Base-by-base conservation (phyloP, 768 basidiomycete species). In the Cubamyces lactineus region DNA sequence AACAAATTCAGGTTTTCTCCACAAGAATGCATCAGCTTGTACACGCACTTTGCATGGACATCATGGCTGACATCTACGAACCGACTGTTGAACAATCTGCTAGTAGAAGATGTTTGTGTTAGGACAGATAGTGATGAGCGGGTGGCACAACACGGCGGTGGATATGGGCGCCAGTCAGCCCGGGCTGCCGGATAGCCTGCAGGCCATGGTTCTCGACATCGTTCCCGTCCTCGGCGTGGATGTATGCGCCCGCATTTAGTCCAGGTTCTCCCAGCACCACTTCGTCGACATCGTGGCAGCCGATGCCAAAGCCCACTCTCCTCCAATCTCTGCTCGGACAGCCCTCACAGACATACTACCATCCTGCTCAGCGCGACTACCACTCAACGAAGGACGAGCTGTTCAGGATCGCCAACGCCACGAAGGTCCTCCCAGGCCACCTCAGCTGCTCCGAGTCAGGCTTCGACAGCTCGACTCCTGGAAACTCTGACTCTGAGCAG, bases 261-360 rank as follows among this genome's bases (percentile, higher is more conserved):
- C 49, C 28, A 30, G 43, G 23, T 17, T 39, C n/a, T 59, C 57
- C 48, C 57, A 59, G 57, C 57, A 34, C 49, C n/a, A 16, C 26
- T 15, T 39, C 57, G 49, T 45, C 57, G 57, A 59, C 57, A 52
- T 59, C 57, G 49, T 59, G 45, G 30, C 57, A 28, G 41, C 48
- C 67, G 63, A 86, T 86, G 85, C 74, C 76, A 28, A 84, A 80
- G 69, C 83, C 85, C 49, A 84, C 84, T 5, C 70, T 87, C 50
- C 67, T 86, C 54, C 88, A 91, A 72, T 79, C 78, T 42, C 71
- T 90, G 46, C 78, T 92, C 45, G 82, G 84, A 53, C 72, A 79
- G 53, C 89, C 89, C 12, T 89, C 88, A 1, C 85, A 88, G 70
- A 75, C 80, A 0, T 91, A 91, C 71, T 69, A 74, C 9, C 75